Conservation (phyloP, 495 filamentous ascomycete species). For the Talaromyces ruber region DNA sequence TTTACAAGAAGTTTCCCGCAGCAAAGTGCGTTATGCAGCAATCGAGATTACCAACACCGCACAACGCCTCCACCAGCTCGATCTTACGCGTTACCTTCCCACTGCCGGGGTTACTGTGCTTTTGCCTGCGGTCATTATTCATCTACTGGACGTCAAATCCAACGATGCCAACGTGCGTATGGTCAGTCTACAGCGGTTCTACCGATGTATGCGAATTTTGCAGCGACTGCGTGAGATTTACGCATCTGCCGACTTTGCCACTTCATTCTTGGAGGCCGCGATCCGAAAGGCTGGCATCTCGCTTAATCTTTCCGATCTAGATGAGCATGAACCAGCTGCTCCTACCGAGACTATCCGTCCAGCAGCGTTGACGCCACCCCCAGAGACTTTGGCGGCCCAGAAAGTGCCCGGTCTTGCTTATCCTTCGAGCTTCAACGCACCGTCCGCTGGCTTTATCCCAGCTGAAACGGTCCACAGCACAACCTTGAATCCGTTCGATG, state of each 20-base stretch:
- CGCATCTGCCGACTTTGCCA: slow-evolving; percentile 78
- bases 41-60: slow-evolving; percentile 74
- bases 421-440: not conserved
- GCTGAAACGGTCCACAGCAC: slow-evolving; percentile 13
- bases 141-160: slow-evolving; percentile 81
- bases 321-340: slow-evolving; percentile 13
- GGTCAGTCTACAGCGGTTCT: slow-evolving; percentile 65
- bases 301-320: slow-evolving; percentile 11
- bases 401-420: slow-evolving; percentile 37
- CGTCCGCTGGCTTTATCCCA: slow-evolving; percentile 11
- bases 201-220: slow-evolving; percentile 79
- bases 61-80: slow-evolving; percentile 55
- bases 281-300: slow-evolving; percentile 70
- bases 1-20: slow-evolving; percentile 68
- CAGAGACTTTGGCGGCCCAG: slow-evolving; percentile 35
- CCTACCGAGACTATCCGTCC: slow-evolving; percentile 15
- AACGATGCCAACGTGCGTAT: slow-evolving; percentile 58
- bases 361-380: slow-evolving; percentile 30
- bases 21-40: slow-evolving; percentile 70
- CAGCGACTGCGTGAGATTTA: slow-evolving; percentile 75
- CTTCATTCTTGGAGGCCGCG: slow-evolving; percentile 75
- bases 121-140: slow-evolving; percentile 83
- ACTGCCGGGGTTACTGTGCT: slow-evolving; percentile 85
- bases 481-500: slow-evolving; percentile 18
- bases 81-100: slow-evolving; percentile 69